phyloP scores from a whole-genome alignment of 495 filamentous ascomycete genomes.

The Hypoxylon fuscum region DNA sequence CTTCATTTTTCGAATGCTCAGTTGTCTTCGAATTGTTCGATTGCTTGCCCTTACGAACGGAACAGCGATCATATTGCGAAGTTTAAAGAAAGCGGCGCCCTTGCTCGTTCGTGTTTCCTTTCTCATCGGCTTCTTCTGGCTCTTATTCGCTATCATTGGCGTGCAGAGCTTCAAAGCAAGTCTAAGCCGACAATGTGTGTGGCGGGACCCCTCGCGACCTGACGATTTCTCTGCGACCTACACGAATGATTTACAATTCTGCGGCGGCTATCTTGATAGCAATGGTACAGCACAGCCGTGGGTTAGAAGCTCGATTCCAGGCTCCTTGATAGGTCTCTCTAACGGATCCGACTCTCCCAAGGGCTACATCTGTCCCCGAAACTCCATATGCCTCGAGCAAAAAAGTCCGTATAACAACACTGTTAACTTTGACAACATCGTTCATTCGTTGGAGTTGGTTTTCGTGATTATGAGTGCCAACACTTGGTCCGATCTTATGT shows the following conservation, averaged over 20 bases:
- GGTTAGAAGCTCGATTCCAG: slow-evolving; percentile 53
- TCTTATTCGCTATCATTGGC: slow-evolving; percentile 95
- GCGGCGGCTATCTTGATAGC: slow-evolving; percentile 76
- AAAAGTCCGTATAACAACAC: slow-evolving; percentile 85
- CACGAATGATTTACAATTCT: slow-evolving; percentile 74
- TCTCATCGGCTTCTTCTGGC: slow-evolving; percentile 98
- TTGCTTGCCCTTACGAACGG: slow-evolving; percentile 90
- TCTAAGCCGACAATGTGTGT: slow-evolving; percentile 85
- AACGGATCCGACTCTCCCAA: slow-evolving; percentile 66
- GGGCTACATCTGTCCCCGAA: slow-evolving; percentile 87
- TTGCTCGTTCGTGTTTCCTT: slow-evolving; percentile 95
- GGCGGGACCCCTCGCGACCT: slow-evolving; percentile 70
- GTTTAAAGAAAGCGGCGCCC: slow-evolving; percentile 93
- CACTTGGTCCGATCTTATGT: slow-evolving; percentile 93
- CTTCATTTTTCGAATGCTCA: slow-evolving; percentile 95
- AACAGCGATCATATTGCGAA: slow-evolving; percentile 91
- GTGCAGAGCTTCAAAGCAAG: slow-evolving; percentile 98
- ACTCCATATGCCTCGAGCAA: slow-evolving; percentile 83
- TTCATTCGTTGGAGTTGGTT: slow-evolving; percentile 91
- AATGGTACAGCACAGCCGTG: slow-evolving; percentile 71
- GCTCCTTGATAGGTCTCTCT: slow-evolving; percentile 47
- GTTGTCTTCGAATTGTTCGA: slow-evolving; percentile 89
- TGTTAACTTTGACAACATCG: slow-evolving; percentile 93
- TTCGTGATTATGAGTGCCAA: slow-evolving; percentile 99
- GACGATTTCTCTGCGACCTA: slow-evolving; percentile 54